These are phyloP conservation scores for Eleusine indica DNA, from an alignment of 176 grass and related monocot species.

Conservation along the genomic window DNA sequence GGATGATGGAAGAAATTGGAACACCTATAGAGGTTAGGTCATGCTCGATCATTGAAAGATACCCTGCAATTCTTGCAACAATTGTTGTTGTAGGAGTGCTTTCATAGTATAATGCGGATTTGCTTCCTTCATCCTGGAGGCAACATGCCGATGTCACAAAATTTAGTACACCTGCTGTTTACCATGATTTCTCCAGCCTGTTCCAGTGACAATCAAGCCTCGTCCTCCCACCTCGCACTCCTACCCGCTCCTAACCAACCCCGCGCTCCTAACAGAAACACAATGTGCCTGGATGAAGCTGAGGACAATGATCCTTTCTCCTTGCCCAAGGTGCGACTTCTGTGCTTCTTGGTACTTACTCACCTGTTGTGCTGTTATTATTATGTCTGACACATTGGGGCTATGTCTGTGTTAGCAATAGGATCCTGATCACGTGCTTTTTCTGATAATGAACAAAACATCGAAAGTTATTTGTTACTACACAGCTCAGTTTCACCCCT, in stretches of 20 bases:
- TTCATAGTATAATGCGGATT: not conserved
- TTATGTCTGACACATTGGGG: no score
- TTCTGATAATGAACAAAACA: not conserved
- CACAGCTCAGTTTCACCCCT: not conserved
- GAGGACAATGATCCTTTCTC: not conserved
- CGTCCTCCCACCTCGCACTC: no score
- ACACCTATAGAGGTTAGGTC: not conserved
- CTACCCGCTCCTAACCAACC: no score
- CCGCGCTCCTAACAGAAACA: not conserved
- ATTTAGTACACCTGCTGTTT: no score
- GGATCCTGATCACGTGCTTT: not conserved
- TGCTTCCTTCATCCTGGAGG: not conserved
- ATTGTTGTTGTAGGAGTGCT: not conserved
- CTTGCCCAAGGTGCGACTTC: not conserved
- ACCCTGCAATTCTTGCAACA: not conserved
- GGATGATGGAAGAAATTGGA: not conserved
- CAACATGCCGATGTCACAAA: not conserved
- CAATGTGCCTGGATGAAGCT: not conserved
- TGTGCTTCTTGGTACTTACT: not conserved
- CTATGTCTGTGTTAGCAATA: no score
- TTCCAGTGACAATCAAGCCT: not conserved
- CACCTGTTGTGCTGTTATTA: no score
- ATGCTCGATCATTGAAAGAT: not conserved
- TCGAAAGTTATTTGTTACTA: not conserved
- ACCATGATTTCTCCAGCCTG: not conserved